Evolutionary conservation across 2,329 filamentous ascomycete species (phyloP).

Genomic region (Claviceps fusiformis): DNA sequence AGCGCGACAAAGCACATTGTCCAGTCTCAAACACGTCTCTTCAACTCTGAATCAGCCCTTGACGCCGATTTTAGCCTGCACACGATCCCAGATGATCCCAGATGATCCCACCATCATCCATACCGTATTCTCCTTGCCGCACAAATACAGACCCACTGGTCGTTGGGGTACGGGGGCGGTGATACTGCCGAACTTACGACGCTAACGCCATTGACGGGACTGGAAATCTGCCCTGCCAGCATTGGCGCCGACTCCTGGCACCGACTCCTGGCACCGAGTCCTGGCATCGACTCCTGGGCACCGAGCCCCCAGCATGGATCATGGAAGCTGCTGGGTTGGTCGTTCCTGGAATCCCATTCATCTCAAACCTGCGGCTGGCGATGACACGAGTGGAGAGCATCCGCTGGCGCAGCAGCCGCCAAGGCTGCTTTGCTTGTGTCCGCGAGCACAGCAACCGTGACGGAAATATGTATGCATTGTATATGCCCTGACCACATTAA

Average conservation of each 20-base stretch:
- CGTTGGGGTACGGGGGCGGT: slow-evolving; percentile 1
- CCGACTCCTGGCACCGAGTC: too few species aligned
- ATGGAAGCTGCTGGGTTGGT: neutral
- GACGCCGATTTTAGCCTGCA: neutral
- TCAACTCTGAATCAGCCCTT: slow-evolving; percentile 1
- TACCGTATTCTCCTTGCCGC: neutral
- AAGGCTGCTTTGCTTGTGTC: neutral
- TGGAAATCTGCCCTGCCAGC: slow-evolving; percentile 14
- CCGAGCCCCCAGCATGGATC: slow-evolving; percentile 6
- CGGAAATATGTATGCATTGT: too few species aligned
- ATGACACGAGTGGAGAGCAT: slow-evolving; percentile 2
- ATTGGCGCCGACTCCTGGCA: neutral
- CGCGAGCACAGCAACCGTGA: neutral
- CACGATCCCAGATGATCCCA: too few species aligned
- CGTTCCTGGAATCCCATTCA: slow-evolving; percentile 28
- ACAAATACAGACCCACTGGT: neutral
- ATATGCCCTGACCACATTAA: neutral
- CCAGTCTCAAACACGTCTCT: neutral
- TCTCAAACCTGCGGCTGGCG: slow-evolving; percentile 31
- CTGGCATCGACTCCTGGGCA: too few species aligned
- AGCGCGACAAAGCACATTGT: neutral
- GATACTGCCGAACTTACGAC: neutral
- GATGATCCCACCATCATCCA: too few species aligned
- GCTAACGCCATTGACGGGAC: neutral
- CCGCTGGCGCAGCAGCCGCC: neutral